These are phyloP conservation scores for Pelargonium cotyledonis DNA, from an alignment of 441 rosid species.

Conservation along the genomic window DNA sequence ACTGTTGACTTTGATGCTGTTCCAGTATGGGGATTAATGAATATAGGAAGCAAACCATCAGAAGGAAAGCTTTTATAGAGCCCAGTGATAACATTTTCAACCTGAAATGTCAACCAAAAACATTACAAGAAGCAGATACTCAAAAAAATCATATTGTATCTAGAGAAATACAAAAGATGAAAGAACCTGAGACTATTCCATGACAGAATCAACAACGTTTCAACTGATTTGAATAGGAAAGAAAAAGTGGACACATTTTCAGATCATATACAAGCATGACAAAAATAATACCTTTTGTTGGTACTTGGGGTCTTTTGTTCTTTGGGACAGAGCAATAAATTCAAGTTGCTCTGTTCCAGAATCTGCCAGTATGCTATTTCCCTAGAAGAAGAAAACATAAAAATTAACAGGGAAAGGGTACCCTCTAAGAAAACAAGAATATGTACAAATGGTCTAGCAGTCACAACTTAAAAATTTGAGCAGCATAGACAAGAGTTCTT, in stretches of 20 bases:
- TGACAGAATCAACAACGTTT: no score
- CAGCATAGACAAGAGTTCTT: no score
- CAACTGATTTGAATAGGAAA: no score
- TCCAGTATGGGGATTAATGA: background rate
- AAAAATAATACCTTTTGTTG: background rate
- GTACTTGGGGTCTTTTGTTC: conserved; percentile 4
- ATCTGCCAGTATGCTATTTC: conserved; percentile 3
- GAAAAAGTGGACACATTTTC: no score
- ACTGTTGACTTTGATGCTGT: background rate
- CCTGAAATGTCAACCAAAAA: background rate
- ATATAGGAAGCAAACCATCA: conserved; percentile 5
- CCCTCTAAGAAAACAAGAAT: background rate
- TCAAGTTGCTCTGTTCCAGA: conserved; percentile 4
- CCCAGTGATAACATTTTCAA: background rate
- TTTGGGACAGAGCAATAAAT: conserved; percentile 1
- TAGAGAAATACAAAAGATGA: no score
- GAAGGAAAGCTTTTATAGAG: background rate
- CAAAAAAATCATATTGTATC: background rate
- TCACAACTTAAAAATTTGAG: no score
- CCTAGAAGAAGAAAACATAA: background rate
- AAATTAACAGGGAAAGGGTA: background rate
- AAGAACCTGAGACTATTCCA: no score
- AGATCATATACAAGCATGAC: no score
- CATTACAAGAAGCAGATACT: background rate
- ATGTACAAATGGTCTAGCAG: background rate